Base-by-base conservation (phyloP, 768 basidiomycete genomes). In the Hortiboletus flavorubellus region DNA sequence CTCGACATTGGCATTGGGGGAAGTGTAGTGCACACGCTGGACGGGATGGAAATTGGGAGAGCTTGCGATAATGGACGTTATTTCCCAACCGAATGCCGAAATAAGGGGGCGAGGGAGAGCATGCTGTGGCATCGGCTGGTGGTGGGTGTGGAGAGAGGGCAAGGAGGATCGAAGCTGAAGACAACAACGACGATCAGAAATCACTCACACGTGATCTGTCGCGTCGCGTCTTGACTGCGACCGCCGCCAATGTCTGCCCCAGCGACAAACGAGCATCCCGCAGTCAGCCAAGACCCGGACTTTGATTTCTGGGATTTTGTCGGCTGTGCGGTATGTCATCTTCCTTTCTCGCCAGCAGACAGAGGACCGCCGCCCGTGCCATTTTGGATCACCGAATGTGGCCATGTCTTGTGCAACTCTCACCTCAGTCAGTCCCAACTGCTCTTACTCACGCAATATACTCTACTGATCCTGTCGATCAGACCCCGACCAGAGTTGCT, bases 381-480 rank as follows among this genome's bases (percentile, higher is more conserved):
- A 0, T 93, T 93, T 68, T 93, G 91, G 91, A 76, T 92, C 56
- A 91, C 91, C 2, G 89, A 92, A 68, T 93, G 91, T 62, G 89
- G 89, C 0, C 91, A 93, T 76, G 80, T 93, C 53, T 61, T 93
- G 29, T 93, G 91, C 77, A 93, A 93, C 65, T 78, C 80, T 38
- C 91, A 93, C 72, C 83, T 93, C 67, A 89, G 91, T 93, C 65
- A 67, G 78, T 62, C 29, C 43, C 21, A n/a, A 2, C 4, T 1
- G 23, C 21, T 29, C 33, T 49, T 52, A 21, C 30, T 21, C 16
- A 2, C 15, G 2, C 9, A n/a, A 34, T 3, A 9, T 30, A 31
- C 15, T 52, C 12, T 26, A 23, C 50, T 47, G 37, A 51, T 50
- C n/a, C 15, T 33, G 4, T 8, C 30, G 46, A 51, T 37, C 50